Base-by-base conservation (phyloP, 2,329 filamentous ascomycete genomes). In the Helminthosporium solani region DNA sequence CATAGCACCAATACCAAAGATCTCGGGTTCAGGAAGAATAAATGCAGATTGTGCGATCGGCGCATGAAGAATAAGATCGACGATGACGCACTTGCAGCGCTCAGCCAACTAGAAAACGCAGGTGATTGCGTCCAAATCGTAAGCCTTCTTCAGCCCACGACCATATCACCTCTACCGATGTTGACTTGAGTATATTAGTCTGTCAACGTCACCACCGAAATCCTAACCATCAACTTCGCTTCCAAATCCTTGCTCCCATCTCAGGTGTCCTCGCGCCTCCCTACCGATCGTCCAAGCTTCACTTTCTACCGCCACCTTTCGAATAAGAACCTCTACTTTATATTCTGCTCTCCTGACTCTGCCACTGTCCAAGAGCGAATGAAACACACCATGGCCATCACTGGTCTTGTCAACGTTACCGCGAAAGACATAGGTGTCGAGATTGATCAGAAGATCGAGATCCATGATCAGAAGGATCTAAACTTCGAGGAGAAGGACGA, bases 31-130 rank as follows among this genome's bases (percentile, higher is more conserved):
- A 54, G 49, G 40, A 53, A 50, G 37, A 64, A 57, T 35, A 56
- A 60, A 46, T 66, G 64, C 34, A 54, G 59, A 6, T 52, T 65
- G 18, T 65, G 64, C 42, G 61, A 66, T 36, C 58, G 61, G 11
- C 59, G 63, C 3, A 66, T 67, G 63, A 63, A 63, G 50, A 63
- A 65, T 39, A 52, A 47, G 5, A 61, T 66, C 27, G 44, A 48
- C 9, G 35, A 54, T 1, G 51, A 51, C 7, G 62, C 57, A 8
- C 28, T 51, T 1, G 41, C 46, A 2, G 61, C 57, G 5, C 46
- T 67, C 0, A 35, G n/a, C 14, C 40, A 45, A 6, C 41, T 67
- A 1, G 14, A 44, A 1, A 28, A 41, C 6, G 25, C 27, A 1
- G 57, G 58, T 1, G 33, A 40, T 14, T 49, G 50, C 7, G 57